Conservation (phyloP, 495 filamentous ascomycete species). For the Podospora sp. region DNA sequence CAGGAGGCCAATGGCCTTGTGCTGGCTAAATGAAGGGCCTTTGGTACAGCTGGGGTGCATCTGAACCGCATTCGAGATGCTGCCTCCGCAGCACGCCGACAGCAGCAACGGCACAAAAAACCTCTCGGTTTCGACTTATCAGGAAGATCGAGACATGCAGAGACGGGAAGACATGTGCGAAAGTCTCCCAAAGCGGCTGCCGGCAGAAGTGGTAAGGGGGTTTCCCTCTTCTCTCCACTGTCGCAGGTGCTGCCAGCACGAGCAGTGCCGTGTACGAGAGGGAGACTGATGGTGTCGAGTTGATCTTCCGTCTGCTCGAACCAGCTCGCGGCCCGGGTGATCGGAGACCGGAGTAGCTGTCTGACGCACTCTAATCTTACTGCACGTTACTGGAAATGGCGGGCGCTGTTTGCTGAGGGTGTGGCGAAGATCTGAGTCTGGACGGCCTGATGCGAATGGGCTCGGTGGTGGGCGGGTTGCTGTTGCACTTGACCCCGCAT, state of each 20-base stretch:
- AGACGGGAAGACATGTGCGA: conserved; percentile 15
- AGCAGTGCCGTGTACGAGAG: conserved; percentile 4
- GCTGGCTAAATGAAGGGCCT: conserved; percentile 36
- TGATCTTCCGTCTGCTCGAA: not conserved
- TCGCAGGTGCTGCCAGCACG: conserved; percentile 20
- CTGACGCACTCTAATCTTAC: not conserved
- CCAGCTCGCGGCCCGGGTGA: conserved; percentile 2
- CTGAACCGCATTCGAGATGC: conserved; percentile 23
- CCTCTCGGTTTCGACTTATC: conserved; percentile 13
- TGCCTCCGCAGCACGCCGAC: conserved; percentile 19
- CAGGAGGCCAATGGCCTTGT: conserved; percentile 27
- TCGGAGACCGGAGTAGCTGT: not conserved
- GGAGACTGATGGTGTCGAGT: not conserved
- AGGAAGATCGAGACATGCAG: conserved; percentile 18
- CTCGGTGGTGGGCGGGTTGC: not conserved
- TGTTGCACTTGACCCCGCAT: conserved; percentile 30
- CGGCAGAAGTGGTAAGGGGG: conserved; percentile 11
- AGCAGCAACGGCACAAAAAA: conserved; percentile 20
- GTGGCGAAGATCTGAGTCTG: not conserved
- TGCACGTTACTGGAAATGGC: not conserved
- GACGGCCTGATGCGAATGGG: not conserved
- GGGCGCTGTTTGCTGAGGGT: not conserved
- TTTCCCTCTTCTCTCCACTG: conserved; percentile 7
- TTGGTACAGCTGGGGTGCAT: conserved; percentile 34
- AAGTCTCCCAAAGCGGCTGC: conserved; percentile 12